Evolutionary conservation across 306 rosid genomes (phyloP), one percentile per base, ranked within the genome.

Genomic region (Rosa multiflora): DNA sequence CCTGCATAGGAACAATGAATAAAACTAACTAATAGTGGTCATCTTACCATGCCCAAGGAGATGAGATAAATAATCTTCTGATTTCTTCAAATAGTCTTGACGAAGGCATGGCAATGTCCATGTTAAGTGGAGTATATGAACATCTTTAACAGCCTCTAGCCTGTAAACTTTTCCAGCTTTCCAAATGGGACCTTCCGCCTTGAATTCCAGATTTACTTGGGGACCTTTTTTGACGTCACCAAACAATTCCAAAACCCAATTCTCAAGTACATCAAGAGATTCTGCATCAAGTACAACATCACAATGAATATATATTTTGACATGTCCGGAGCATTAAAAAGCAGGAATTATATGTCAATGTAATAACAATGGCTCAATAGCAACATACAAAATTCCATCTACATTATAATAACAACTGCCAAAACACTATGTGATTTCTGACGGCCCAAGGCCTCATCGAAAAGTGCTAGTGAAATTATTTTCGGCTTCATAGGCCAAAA

Each of bases 41-140:
- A 82, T 80, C 90, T 84, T 88, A 95, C 99, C 99, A 79, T 95
- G 97, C 63, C 99, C 98, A n/a, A 95, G 96, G 83, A 95, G 87
- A 87, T 92, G 98, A 42, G 98, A 93, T 80, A 95, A 76, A 90
- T 95, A 95, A 88, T 90, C 95, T 87, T 95, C 91, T 47, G 98
- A 97, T 83, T 95, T 95, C 90, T 86, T 92, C 85, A 91, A 72
- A 86, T 92, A 95, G 67, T 88, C 89, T 68, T 77, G 86, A 75
- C 77, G 91, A 79, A 95, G 91, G 82, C 93, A 86, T 35, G 99
- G 99, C 74, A 95, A 78, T 39, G 96, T 85, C 99, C 99, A 95
- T 14, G 90, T 85, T 82, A 95, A 79, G 83, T 92, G 87, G 14
- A 95, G 97, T 79, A 79, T 85, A 77, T 95, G 97, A 70, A 95